Evolutionary conservation across 2,329 filamentous ascomycete species (phyloP).

Genomic region (Coniochaeta sp.): DNA sequence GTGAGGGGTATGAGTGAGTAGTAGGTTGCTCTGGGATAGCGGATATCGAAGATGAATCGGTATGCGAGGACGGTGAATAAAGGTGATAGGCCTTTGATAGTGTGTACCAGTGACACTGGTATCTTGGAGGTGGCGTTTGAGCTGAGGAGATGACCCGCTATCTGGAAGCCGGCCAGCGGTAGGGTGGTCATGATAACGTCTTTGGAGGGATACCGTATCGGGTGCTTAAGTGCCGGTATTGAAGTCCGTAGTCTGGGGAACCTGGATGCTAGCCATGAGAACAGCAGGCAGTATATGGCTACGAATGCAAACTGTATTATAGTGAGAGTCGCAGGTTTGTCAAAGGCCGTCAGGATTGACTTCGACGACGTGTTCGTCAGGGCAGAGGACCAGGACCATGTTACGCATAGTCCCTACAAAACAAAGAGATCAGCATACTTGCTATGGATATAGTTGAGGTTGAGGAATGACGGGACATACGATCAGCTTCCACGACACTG

Average conservation of each 20-base stretch:
- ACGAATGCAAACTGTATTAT: slow-evolving; percentile 92
- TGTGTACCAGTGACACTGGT: slow-evolving; percentile 93
- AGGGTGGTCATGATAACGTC: slow-evolving; percentile 82
- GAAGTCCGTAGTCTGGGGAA: slow-evolving; percentile 64
- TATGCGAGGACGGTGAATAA: slow-evolving; percentile 94
- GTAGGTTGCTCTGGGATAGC: slow-evolving; percentile 82
- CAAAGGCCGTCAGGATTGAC: slow-evolving; percentile 89
- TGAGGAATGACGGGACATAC: slow-evolving; percentile 43
- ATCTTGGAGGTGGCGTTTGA: slow-evolving; percentile 92
- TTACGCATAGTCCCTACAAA: slow-evolving; percentile 67
- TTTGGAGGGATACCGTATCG: slow-evolving; percentile 71
- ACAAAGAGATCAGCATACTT: slow-evolving; percentile 9
- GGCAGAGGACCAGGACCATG: slow-evolving; percentile 95
- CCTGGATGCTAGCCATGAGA: slow-evolving; percentile 66
- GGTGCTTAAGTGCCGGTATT: slow-evolving; percentile 74
- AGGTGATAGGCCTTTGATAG: slow-evolving; percentile 94
- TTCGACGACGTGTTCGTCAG: slow-evolving; percentile 97
- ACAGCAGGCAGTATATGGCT: slow-evolving; percentile 74
- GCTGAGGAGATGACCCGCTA: slow-evolving; percentile 87
- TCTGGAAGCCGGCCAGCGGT: slow-evolving; percentile 88
- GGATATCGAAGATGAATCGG: slow-evolving; percentile 79
- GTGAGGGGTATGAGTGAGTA: slow-evolving; percentile 86
- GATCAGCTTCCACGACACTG: slow-evolving; percentile 80
- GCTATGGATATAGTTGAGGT: background rate
- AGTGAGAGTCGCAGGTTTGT: slow-evolving; percentile 86